Evolutionary conservation across 768 basidiomycete genomes (phyloP), one percentile per base, ranked within the genome.

Genomic region (Lentinula aciculospora): DNA sequence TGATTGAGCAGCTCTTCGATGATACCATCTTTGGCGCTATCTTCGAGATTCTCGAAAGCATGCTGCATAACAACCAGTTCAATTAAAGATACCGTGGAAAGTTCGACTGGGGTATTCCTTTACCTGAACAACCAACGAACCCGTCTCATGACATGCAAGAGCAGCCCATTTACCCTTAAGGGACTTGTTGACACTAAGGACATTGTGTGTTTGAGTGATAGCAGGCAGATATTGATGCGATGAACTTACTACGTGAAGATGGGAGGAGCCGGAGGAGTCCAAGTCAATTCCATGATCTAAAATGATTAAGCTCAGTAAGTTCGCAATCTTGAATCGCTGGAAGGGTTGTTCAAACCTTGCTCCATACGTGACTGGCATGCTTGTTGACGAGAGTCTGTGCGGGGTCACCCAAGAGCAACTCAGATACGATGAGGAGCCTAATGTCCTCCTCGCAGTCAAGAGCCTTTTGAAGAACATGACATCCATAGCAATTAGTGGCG

Each of bases 331-430:
- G 12, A 13, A n/a, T 32, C n/a, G n/a, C n/a, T n/a, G n/a, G 50
- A 42, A 28, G 29, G 23, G 27, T 45, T 5, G 6, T 13, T 57
- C 68, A 21, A 61, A 89, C 89, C 79, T 93, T 93, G 72, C 89
- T 92, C 91, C 92, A 94, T 31, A 94, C 92, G 67, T 94, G 92
- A 48, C 89, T 91, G 1, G 91, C 90, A 67, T 94, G 92, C 68
- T 94, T 94, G 70, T 93, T 93, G 7, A 93, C 87, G 28, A 94
- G 76, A 4, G 92, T 94, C 67, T 89, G 82, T 1, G 89, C 89
- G 7, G 91, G 92, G 66, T 94, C 92, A 2, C 89, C 88, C 21
- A 87, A 78, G 44, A 94, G 81, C 40, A 94, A 79, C 68, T 94
- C 92, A 2, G 88, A 88, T 21, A 94, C 92, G 58, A 94, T 91